Evolutionary conservation across 2,329 filamentous ascomycete species (phyloP).

Genomic region (Sordariomycetes sp.): DNA sequence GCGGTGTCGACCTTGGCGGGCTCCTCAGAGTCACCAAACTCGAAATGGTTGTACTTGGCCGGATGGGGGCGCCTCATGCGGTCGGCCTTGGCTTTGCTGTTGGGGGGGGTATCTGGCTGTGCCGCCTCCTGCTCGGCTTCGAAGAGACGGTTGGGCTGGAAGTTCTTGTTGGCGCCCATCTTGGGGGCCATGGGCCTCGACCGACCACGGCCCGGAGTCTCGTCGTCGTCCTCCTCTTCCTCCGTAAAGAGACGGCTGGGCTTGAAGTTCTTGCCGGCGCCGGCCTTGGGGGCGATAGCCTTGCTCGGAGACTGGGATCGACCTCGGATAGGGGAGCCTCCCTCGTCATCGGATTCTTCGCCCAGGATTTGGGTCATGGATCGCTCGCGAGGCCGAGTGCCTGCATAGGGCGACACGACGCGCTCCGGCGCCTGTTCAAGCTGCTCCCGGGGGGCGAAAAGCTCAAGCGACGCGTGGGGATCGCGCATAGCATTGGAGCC

Average conservation of each 20-base stretch:
- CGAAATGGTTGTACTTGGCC: constrained; percentile 55
- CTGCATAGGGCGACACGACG: constrained; percentile 53
- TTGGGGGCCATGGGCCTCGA: constrained; percentile 39
- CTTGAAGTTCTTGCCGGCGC: constrained; percentile 42
- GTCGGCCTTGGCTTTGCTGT: constrained; percentile 23
- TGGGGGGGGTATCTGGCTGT: not conserved
- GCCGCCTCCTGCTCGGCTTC: constrained; percentile 34
- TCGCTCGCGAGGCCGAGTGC: constrained; percentile 52
- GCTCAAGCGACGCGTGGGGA: constrained; percentile 59
- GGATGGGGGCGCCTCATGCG: constrained; percentile 55
- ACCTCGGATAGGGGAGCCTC: constrained; percentile 21
- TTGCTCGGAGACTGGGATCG: constrained; percentile 35
- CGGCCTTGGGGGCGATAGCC: constrained; percentile 34
- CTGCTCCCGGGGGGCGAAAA: constrained; percentile 63
- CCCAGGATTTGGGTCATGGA: constrained; percentile 62
- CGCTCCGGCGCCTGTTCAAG: constrained; percentile 35
- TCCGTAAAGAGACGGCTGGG: constrained; percentile 45
- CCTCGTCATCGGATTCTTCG: constrained; percentile 29
- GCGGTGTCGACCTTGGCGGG: constrained; percentile 28
- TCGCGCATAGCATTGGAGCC: constrained; percentile 48
- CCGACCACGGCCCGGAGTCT: constrained; percentile 30
- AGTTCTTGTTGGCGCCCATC: constrained; percentile 48
- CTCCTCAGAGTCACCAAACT: constrained; percentile 46
- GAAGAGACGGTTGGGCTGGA: constrained; percentile 53
- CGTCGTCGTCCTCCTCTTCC: constrained; percentile 32